Percentiles rank a stretch among this genome's conserved stretches.
phyloP scores from a whole-genome alignment of 306 rosid species.

The Trichosanthes truncata region DNA sequence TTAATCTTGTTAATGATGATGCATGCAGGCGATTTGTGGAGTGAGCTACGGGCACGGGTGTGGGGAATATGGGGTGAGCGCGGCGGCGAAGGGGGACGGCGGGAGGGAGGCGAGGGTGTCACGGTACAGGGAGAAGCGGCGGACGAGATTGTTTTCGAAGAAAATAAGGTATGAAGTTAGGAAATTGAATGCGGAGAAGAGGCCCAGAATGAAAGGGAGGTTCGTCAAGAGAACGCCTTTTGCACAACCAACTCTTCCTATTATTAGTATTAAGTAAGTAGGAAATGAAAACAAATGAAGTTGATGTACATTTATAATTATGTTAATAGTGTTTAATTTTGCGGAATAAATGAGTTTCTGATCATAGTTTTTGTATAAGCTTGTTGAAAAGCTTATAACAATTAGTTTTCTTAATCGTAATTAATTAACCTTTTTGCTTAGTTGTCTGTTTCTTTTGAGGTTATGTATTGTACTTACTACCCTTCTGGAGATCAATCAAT shows the following conservation, averaged over 20 bases:
- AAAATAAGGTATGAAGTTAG: conserved; percentile 95
- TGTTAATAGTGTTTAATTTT: not conserved
- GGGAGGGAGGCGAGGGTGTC: conserved; percentile 87
- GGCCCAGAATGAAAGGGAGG: conserved; percentile 97
- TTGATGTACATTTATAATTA: not conserved
- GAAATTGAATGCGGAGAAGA: conserved; percentile 89
- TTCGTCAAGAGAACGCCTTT: conserved; percentile 70
- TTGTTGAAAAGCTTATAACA: not conserved
- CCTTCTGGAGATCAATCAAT: too few species aligned
- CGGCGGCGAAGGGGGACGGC: conserved; percentile 32
- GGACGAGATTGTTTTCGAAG: conserved; percentile 81
- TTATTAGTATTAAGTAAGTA: not conserved
- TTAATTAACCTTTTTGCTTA: not conserved
- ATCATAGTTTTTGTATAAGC: not conserved
- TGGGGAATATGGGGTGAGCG: conserved; percentile 36
- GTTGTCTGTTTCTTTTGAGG: too few species aligned
- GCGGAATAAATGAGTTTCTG: not conserved
- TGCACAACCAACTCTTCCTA: conserved; percentile 20
- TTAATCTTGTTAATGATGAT: not conserved
- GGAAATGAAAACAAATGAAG: not conserved
- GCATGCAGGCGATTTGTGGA: conserved; percentile 30
- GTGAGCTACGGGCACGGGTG: conserved; percentile 13
- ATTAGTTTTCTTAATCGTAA: not conserved
- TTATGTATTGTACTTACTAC: too few species aligned
- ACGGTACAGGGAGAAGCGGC: conserved; percentile 79